These are phyloP conservation scores for Calocera cornea DNA, from an alignment of 768 basidiomycete genomes.

Conservation along the genomic window DNA sequence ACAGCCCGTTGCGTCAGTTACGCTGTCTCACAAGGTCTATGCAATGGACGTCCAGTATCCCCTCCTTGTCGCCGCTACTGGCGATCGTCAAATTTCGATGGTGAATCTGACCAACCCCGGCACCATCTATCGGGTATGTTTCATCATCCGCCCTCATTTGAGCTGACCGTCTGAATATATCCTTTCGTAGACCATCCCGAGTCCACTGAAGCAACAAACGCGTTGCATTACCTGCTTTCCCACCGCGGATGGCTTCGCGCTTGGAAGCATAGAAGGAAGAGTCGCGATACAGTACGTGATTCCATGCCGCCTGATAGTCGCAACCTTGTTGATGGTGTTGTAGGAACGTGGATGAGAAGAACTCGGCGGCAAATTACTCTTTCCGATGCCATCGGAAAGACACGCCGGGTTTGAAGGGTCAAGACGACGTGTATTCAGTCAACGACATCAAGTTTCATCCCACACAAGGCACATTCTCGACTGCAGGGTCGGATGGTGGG, in stretches of 20 bases:
- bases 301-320: not conserved
- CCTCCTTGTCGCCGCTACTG: constrained; percentile 25
- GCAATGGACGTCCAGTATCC: constrained; percentile 12
- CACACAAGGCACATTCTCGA: constrained; percentile 72
- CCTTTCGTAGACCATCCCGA: constrained; percentile 20
- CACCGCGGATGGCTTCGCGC: constrained; percentile 9
- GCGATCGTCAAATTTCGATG: constrained; percentile 27
- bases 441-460: constrained; percentile 81
- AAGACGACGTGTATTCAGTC: constrained; percentile 63
- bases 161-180: not conserved
- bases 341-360: not conserved
- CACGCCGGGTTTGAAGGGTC: constrained; percentile 43
- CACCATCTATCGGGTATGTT: constrained; percentile 11
- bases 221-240: constrained; percentile 16
- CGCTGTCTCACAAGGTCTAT: constrained; percentile 27
- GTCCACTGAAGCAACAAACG: constrained; percentile 28
- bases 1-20: constrained; percentile 23
- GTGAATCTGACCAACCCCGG: constrained; percentile 26
- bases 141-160: not conserved
- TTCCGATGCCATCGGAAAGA: constrained; percentile 73
- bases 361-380: constrained; percentile 46
- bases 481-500: constrained; percentile 36
- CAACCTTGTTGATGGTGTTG: not conserved
- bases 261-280: constrained; percentile 20
- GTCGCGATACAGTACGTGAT: constrained; percentile 31